These are phyloP conservation scores for Didymella segeticola DNA, from an alignment of 2,329 filamentous ascomycete genomes.

Conservation along the genomic window DNA sequence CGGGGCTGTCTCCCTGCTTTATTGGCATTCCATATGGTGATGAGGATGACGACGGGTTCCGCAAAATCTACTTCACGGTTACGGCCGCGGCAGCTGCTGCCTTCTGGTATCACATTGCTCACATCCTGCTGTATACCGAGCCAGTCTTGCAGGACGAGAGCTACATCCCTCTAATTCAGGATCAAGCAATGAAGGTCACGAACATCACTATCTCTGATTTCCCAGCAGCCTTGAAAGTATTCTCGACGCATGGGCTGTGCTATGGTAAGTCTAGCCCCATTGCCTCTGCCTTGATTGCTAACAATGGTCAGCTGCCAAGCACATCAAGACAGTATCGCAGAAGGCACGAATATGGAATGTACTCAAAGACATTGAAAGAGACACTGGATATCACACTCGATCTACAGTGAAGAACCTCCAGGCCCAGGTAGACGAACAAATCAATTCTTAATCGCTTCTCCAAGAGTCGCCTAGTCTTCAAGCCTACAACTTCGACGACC, in stretches of 20 bases:
- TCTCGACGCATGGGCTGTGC: conserved; percentile 42
- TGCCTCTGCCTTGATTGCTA: background rate
- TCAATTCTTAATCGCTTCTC: background rate
- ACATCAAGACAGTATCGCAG: conserved; percentile 40
- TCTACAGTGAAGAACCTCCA: conserved; percentile 39
- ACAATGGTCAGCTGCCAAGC: conserved; percentile 39
- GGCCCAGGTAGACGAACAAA: conserved; percentile 28
- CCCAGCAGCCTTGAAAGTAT: conserved; percentile 39
- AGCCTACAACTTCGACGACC: conserved; percentile 51
- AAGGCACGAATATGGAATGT: conserved; percentile 46
- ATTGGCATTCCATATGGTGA: conserved; percentile 43
- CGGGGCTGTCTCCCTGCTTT: conserved; percentile 37
- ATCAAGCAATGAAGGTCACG: conserved; percentile 38
- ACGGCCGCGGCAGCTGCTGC: conserved; percentile 38
- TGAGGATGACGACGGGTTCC: conserved; percentile 39
- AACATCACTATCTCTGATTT: conserved; percentile 45
- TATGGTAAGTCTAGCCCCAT: conserved; percentile 31
- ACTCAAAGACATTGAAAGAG: conserved; percentile 38
- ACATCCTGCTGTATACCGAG: conserved; percentile 43
- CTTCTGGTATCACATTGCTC: conserved; percentile 44
- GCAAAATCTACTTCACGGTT: conserved; percentile 42
- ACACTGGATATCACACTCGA: conserved; percentile 42
- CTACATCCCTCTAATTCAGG: conserved; percentile 37
- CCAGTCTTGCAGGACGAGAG: conserved; percentile 35
- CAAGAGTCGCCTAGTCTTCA: background rate